Base-by-base conservation (phyloP, 768 basidiomycete species). In the Tricholoma sp. region DNA sequence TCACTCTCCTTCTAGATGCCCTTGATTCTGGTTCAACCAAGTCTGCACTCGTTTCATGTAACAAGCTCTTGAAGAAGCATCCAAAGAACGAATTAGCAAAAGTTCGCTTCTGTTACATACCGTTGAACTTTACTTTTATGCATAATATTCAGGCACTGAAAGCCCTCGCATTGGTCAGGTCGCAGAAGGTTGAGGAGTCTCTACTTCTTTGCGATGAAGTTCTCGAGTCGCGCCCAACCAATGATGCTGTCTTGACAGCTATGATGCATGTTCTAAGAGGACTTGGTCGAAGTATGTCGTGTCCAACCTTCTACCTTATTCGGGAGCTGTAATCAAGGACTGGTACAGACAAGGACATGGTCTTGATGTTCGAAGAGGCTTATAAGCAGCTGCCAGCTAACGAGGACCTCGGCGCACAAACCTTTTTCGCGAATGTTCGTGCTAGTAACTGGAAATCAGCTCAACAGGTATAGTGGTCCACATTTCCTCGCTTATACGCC, bases 21-120 rank as follows among this genome's bases (percentile, higher is more conserved):
- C 76, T 94, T 60, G 91, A 94, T 74, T 89, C 83, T 45, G 86
- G 88, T 48, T 89, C 90, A 12, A 90, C 89, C 75, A 94, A 94
- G 74, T 85, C 88, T 37, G 91, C 92, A 17, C 80, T 94, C 54
- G 84, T 91, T 39, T 78, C 85, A 7, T 92, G 91, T 74, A 93
- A 91, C 70, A 94, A 94, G 71, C 69, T 94, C 29, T 80, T 94
- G 61, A 94, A 92, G 72, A 94, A 92, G 74, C 81, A 91, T 63
- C 87, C 89, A 28, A 84, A 80, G 67, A 88, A 83, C 68, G 75
- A 81, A 42, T 75, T 91, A 32, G 70, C 89, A 66, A 91, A 90
- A 79, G 91, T 82, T 56, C 37, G 66, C 32, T 34, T 20, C 37
- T 49, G 51, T 51, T 53, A 61, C 58, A 37, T 39, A 24, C 42